Conservation (phyloP, 768 basidiomycete species). For the Galerina sulciceps region DNA sequence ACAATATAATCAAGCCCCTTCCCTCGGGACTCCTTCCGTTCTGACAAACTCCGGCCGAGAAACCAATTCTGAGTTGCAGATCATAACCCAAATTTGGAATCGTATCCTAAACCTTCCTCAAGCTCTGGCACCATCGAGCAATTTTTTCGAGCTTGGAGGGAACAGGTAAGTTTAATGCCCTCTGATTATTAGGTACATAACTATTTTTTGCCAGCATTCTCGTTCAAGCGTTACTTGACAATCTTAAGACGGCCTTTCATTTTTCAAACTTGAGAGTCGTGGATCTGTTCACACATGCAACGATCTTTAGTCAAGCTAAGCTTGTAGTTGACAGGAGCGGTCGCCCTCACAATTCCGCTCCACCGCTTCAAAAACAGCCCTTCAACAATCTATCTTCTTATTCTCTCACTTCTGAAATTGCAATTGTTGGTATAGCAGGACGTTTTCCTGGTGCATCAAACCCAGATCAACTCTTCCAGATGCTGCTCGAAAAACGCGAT, state of each 20-base stretch:
- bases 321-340: background rate
- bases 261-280: background rate
- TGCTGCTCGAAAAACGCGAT: background rate
- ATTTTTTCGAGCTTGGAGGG: background rate
- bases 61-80: background rate
- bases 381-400: too few species aligned
- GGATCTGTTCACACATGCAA: background rate
- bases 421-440: background rate
- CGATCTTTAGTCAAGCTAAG: background rate
- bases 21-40: too few species aligned
- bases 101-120: background rate
- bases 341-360: background rate
- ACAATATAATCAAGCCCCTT: too few species aligned
- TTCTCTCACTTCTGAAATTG: background rate
- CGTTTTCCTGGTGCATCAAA: background rate
- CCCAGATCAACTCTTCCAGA: background rate
- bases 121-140: background rate
- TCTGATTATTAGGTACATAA: background rate
- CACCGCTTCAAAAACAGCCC: too few species aligned
- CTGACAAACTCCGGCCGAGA: too few species aligned
- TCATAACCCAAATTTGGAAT: background rate
- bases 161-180: background rate
- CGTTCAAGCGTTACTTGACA: background rate
- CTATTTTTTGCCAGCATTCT: background rate
- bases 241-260: background rate